Evolutionary conservation across 495 filamentous ascomycete species (phyloP), one percentile per base, ranked within the genome.

Genomic region (Neurospora cerealis): DNA sequence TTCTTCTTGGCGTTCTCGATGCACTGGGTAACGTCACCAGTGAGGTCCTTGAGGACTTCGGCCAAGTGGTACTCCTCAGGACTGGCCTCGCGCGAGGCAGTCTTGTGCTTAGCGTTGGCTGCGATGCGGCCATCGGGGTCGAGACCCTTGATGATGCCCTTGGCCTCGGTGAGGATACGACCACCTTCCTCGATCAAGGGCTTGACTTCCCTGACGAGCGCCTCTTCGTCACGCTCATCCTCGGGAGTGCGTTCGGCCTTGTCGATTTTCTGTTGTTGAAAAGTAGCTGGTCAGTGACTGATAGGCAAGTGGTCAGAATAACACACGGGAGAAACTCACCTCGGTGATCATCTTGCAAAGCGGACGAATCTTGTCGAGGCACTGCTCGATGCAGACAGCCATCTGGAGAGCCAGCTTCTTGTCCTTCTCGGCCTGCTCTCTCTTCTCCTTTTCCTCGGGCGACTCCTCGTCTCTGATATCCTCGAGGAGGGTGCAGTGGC

Each of bases 191-290:
- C 94, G 78, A 98, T 90, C 21, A 97, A 83, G 0, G 95, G 95
- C 77, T 91, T 93, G 77, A 97, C 92, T 69, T 93, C 86, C 78
- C 93, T 86, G 77, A 98, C 95, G 17, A 98, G 88, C 74, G 91
- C 86, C 76, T 97, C 93, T 78, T 98, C 95, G 80, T 98, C 94
- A 24, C 96, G 89, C 77, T 97, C 93, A 10, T 97, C 93, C 80
- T 93, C 91, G n/a, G 92, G 90, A 9, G 91, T 94, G 73, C 89
- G 87, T 74, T 97, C 92, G 44, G 94, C 95, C 72, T 86, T 85
- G 71, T 96, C 92, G 76, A 97, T 89, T 79, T 88, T 86, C 91
- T 96, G 62, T 46, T 17, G 19, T 13, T 6, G 13, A 21, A 48
- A 10, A 34, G 9, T 13, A 60, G 48, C 48, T 24, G 66, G 74